Evolutionary conservation across 495 filamentous ascomycete genomes (phyloP), one percentile per base, ranked within the genome.

Genomic region (Aspergillus diversus): DNA sequence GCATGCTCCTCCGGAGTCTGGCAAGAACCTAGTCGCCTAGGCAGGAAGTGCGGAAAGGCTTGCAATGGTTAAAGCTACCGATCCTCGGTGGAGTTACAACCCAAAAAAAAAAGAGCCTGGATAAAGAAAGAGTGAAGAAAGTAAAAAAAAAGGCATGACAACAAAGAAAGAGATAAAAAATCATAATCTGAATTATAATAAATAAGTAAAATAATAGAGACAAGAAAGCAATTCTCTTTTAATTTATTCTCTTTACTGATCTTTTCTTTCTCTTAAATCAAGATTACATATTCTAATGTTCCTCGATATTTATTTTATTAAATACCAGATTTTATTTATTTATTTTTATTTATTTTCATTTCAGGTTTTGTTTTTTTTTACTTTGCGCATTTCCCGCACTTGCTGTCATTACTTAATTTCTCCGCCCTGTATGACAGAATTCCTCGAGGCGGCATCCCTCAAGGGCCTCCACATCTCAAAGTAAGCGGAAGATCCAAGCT

Each of bases 171-270:
- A 15, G 17, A 17, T 35, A 21, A 51, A 39, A 50, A 42, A 51
- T 32, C 33, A 33, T 55, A n/a, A 50, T 50, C 15, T 6, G 15
- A 27, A 55, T 1, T n/a, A 13, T 31, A 49, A 49, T 49, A 62
- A 54, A 47, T 31, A 46, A 46, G 31, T 42, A 43, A 5, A 55
- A 61, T 47, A 54, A 55, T 33, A 47, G 33, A 34, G 50, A 58
- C 32, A 52, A 57, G 56, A 48, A 56, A 54, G 46, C 59, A 52
- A 61, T 64, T 67, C 59, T 61, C 34, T 59, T 48, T 54, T 49
- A 27, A 12, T 46, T 56, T 56, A 47, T 63, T 55, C 37, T 59
- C 63, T 50, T 21, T 21, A 42, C 51, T 16, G 15, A 31, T 39
- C 27, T 32, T 48, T 9, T 33, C 27, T 50, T 63, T 50, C 27